phyloP scores from a whole-genome alignment of 345 rosid genomes.

The Trapa bicornis region DNA sequence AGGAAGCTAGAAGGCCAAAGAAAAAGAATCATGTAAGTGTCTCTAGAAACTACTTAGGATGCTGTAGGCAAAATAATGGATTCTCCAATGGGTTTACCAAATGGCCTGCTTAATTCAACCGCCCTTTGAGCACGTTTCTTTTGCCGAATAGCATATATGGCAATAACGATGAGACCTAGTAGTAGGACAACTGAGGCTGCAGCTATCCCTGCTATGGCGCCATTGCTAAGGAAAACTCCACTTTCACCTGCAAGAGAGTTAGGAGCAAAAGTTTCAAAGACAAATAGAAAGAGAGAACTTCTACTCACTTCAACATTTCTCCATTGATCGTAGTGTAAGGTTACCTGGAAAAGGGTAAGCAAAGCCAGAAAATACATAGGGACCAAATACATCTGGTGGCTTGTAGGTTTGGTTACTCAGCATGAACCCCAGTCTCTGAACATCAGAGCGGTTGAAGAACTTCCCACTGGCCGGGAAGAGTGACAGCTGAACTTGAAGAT shows the following conservation, averaged over 20 bases:
- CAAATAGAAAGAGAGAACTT: not conserved
- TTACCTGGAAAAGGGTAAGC: constrained; percentile 77
- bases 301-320: not conserved
- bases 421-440: constrained; percentile 64
- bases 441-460: constrained; percentile 48
- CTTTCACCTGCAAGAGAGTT: constrained; percentile 10
- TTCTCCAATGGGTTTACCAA: constrained; percentile 34
- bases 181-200: constrained; percentile 40
- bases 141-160: constrained; percentile 69
- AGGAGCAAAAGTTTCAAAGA: not conserved
- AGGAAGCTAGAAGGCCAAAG: constrained; percentile 47
- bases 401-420: constrained; percentile 80
- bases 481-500: constrained; percentile 71
- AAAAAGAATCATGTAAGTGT: not conserved
- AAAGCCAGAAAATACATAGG: constrained; percentile 74
- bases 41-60: not conserved
- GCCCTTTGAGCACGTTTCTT: constrained; percentile 93
- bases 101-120: constrained; percentile 66
- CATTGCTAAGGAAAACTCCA: constrained; percentile 32
- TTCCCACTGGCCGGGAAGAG: constrained; percentile 63
- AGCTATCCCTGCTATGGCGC: constrained; percentile 39
- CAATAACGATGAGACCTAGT: constrained; percentile 55
- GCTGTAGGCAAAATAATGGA: not conserved
- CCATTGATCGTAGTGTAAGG: too few species aligned
- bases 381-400: constrained; percentile 88